Percentiles rank a stretch among this genome's conserved stretches.
Evolutionary conservation across 352 stramenopile genomes (phyloP).

Genomic region (Saprolegnia parasitica): DNA sequence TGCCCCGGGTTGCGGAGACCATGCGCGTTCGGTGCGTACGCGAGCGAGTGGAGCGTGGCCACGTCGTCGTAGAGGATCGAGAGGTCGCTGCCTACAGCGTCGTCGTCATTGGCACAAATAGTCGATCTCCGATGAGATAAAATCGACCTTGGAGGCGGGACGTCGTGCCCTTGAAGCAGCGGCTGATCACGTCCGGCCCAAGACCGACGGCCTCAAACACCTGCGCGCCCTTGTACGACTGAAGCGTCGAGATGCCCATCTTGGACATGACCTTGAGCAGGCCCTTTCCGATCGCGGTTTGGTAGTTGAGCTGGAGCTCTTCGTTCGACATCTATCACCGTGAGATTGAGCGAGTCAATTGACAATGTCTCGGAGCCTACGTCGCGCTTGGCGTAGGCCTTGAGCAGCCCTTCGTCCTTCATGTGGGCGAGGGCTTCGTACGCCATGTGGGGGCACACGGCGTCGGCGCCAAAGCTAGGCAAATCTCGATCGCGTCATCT

Average conservation of each 20-base stretch:
- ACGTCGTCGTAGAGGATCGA: slow-evolving; percentile 94
- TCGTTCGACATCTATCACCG: slow-evolving; percentile 38
- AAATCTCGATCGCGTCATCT: neutral
- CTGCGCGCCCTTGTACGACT: slow-evolving; percentile 94
- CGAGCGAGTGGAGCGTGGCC: slow-evolving; percentile 85
- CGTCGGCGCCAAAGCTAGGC: slow-evolving; percentile 90
- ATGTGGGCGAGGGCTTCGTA: slow-evolving; percentile 95
- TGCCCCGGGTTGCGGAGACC: slow-evolving; percentile 89
- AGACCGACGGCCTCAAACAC: slow-evolving; percentile 96
- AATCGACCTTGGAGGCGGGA: slow-evolving; percentile 78
- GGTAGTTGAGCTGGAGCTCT: slow-evolving; percentile 65
- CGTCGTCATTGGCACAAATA: no score
- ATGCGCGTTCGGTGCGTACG: slow-evolving; percentile 66
- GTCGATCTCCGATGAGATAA: neutral
- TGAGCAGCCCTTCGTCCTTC: slow-evolving; percentile 88
- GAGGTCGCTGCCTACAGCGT: slow-evolving; percentile 82
- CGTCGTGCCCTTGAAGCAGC: slow-evolving; percentile 82
- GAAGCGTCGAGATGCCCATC: slow-evolving; percentile 95
- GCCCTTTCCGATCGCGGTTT: slow-evolving; percentile 57
- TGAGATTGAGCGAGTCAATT: neutral
- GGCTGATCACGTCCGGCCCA: slow-evolving; percentile 87
- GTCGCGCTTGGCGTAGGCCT: slow-evolving; percentile 50
- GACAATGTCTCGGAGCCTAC: no score
- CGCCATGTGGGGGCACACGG: slow-evolving; percentile 93
- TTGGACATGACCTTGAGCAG: slow-evolving; percentile 87